phyloP scores from a whole-genome alignment of 768 basidiomycete genomes.

The Rhizopogon vinicolor region DNA sequence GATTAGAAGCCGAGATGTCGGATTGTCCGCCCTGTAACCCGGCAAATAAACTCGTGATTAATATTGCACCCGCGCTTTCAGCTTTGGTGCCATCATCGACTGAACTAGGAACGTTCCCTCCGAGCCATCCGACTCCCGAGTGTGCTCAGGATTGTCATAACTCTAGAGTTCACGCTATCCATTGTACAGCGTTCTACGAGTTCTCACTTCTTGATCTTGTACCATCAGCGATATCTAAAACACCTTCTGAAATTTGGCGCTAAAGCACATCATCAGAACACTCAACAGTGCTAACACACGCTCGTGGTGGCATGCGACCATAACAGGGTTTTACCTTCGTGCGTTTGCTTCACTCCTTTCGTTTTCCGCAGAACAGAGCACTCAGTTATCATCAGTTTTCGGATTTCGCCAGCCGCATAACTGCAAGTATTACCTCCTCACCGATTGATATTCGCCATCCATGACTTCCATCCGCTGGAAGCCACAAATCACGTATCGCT shows the following conservation, averaged over 20 bases:
- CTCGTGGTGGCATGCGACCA: background rate
- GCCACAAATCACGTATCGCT: slow-evolving; percentile 53
- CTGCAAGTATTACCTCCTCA: background rate
- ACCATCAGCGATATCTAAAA: background rate
- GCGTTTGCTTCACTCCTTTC: background rate
- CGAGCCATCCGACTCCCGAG: background rate
- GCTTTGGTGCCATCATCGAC: no score
- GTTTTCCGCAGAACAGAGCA: background rate
- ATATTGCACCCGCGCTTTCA: no score
- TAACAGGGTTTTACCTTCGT: background rate
- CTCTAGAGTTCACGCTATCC: background rate
- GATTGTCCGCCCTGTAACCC: no score
- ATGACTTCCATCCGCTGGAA: slow-evolving; percentile 44
- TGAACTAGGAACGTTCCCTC: no score
- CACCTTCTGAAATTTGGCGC: background rate
- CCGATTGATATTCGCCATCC: background rate
- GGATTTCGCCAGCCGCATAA: background rate
- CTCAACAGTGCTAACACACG: background rate
- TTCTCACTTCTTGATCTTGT: background rate
- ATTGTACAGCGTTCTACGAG: background rate
- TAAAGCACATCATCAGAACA: background rate
- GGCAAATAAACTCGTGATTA: no score
- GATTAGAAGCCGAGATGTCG: no score
- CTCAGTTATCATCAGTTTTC: no score
- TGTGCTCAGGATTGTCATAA: background rate